phyloP scores from a whole-genome alignment of 371 early-diverging fungal species.

The Circinella umbellata region DNA sequence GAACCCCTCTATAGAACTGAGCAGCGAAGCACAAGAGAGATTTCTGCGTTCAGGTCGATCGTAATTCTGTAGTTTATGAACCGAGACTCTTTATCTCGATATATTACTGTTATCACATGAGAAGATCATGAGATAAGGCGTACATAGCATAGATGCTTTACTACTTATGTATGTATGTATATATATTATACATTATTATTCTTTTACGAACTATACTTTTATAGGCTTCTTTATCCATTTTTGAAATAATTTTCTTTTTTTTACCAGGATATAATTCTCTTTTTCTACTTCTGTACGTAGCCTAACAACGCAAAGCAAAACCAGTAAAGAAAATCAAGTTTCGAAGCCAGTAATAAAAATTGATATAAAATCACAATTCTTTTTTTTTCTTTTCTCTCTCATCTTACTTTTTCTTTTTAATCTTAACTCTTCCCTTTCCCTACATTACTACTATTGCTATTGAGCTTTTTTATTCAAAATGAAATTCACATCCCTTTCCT shows the following conservation, averaged over 20 bases:
- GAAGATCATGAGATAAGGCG: no score
- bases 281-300: slow-evolving; percentile 8
- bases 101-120: no score
- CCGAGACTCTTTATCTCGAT: background rate
- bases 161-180: no score
- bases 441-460: background rate
- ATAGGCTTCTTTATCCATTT: no score
- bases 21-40: no score
- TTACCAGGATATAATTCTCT: no score
- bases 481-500: slow-evolving; percentile 5
- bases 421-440: background rate
- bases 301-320: slow-evolving; percentile 18
- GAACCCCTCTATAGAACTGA: background rate
- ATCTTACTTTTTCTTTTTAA: background rate
- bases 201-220: no score
- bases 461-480: background rate
- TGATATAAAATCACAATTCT: background rate
- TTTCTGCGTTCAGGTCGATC: no score
- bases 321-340: slow-evolving; percentile 3
- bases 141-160: no score
- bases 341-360: slow-evolving; percentile 1
- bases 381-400: slow-evolving; percentile 2
- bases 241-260: no score
- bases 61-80: no score
- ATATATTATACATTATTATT: no score